These are phyloP conservation scores for Talaromyces adpressus DNA, from an alignment of 495 filamentous ascomycete genomes.

Conservation along the genomic window DNA sequence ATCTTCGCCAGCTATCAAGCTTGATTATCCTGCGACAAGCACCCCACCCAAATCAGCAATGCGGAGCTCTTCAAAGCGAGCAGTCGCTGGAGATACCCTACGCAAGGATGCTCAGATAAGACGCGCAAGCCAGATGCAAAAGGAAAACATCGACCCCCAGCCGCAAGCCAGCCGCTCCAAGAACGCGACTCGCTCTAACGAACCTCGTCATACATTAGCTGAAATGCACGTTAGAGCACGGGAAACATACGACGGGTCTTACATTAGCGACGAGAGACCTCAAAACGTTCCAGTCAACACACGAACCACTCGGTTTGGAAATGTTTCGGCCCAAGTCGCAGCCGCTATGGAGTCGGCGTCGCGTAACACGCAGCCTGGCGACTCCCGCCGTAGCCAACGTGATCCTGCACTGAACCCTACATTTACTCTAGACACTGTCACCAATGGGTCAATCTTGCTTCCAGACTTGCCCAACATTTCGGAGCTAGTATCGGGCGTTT, in stretches of 20 bases:
- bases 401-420: conserved; percentile 13
- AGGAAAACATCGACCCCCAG: conserved; percentile 37
- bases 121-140: conserved; percentile 37
- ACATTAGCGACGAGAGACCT: conserved; percentile 44
- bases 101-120: conserved; percentile 39
- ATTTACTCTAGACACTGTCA: conserved; percentile 28
- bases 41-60: conserved; percentile 35
- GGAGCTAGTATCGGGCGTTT: conserved; percentile 63
- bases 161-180: conserved; percentile 23
- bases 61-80: conserved; percentile 19
- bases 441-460: conserved; percentile 56
- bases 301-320: conserved; percentile 49
- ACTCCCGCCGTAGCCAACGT: conserved; percentile 18
- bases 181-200: conserved; percentile 3
- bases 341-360: conserved; percentile 39
- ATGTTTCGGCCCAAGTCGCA: conserved; percentile 37
- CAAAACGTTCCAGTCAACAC: conserved; percentile 36
- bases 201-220: conserved; percentile 38
- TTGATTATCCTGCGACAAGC: conserved; percentile 33
- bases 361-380: conserved; percentile 31
- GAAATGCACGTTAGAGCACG: conserved; percentile 50
- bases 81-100: conserved; percentile 32
- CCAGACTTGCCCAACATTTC: conserved; percentile 65
- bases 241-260: conserved; percentile 49
- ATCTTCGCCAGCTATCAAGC: conserved; percentile 38